Base-by-base conservation (phyloP, 345 rosid species). In the Syzygium aromaticum region DNA sequence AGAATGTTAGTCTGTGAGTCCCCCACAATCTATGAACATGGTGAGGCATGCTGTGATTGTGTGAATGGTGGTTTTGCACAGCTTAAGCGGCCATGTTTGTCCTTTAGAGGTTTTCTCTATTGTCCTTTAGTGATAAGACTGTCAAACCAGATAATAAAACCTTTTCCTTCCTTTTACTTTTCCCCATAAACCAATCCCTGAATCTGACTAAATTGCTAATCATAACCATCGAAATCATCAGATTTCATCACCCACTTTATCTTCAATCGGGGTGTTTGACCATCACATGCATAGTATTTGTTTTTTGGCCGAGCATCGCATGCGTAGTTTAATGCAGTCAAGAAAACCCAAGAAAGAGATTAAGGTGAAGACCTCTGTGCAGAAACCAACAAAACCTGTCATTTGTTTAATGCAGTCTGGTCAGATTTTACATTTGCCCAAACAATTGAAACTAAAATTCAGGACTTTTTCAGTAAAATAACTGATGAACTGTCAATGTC, bases 181-280 rank as follows among this genome's bases (percentile, higher is more conserved):
- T 61, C 27, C 73, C 73, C 38, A n/a, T 61, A 61, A 61, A 61
- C 9, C 73, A 61, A 61, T 16, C 73, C 33, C 19, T 6, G 73
- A n/a, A 61, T 61, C 73, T n/a, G 73, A 61, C 73, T 61, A 33
- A 61, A n/a, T n/a, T 73, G 49, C 80, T 38, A 19, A 49, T 73
- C 80, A 38, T 73, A 54, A 27, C 56, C 77, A 80, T 88, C 87
- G 57, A 11, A 54, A 77, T 52, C 85, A 54, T 38, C 9, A 38
- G 80, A 73, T 10, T 73, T 73, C 80, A 38, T 77, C 85, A 73
- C 33, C 61, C 30, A 23, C 51, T 38, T 7, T 6, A 7, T 46
- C 46, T 28, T 86, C 84, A 86, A 40, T 86, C 38, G 21, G 77
- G 84, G 30, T 84, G 17, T 88, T 88, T 88, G 90, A 86, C 90